Conservation (phyloP, 805 yeast genomes). For the Yarrowia keelungensis region DNA sequence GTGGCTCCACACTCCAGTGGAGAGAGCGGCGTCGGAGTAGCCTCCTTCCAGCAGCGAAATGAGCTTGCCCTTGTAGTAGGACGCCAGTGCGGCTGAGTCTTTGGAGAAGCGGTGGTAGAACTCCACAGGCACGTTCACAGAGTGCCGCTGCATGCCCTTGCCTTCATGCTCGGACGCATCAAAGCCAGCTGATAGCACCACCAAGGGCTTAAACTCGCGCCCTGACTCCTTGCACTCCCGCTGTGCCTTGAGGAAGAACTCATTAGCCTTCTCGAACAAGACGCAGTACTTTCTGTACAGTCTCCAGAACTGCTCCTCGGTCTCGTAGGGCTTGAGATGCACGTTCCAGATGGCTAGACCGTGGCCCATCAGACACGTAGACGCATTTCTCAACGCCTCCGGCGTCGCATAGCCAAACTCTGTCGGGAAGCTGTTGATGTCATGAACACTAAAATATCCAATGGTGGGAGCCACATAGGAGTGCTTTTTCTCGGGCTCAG, state of each 20-base stretch:
- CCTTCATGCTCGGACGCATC: constrained; percentile 87
- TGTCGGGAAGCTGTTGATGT: constrained; percentile 84
- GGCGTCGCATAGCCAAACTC: constrained; percentile 78
- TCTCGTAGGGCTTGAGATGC: constrained; percentile 70
- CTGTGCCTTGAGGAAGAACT: constrained; percentile 55
- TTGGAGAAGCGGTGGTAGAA: constrained; percentile 75
- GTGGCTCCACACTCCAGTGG: constrained; percentile 82
- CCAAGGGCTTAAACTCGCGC: constrained; percentile 60
- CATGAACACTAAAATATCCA: constrained; percentile 85
- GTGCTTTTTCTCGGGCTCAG: constrained; percentile 14
- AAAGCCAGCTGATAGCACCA: constrained; percentile 85
- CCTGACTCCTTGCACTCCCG: constrained; percentile 44
- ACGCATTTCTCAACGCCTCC: constrained; percentile 74
- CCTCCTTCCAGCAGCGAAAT: constrained; percentile 84
- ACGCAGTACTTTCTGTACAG: constrained; percentile 68
- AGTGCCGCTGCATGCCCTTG: constrained; percentile 84
- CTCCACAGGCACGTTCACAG: constrained; percentile 79
- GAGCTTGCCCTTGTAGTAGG: constrained; percentile 65
- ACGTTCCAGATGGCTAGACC: constrained; percentile 84
- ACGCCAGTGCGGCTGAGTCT: constrained; percentile 74
- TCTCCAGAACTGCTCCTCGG: constrained; percentile 68
- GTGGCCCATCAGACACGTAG: constrained; percentile 78
- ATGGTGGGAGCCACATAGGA: constrained; percentile 65
- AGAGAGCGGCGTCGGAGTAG: constrained; percentile 79
- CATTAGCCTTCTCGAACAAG: constrained; percentile 69